Conservation (phyloP, 345 rosid genomes). For the Salix exigua region DNA sequence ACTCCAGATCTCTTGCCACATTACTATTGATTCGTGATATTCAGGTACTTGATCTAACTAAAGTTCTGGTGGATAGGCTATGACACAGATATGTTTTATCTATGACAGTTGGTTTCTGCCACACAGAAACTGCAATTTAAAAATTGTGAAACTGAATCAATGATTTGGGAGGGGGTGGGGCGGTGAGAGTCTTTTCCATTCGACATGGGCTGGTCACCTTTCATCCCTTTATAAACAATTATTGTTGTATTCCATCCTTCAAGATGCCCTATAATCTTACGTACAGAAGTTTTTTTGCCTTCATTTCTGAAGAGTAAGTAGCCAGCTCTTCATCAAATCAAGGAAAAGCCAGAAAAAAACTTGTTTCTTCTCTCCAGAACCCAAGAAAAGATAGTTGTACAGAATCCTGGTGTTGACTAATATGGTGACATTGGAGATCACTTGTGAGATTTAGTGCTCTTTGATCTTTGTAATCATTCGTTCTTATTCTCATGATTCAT, state of each 20-base stretch:
- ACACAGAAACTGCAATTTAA: background rate
- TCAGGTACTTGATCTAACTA: slow-evolving; percentile 43
- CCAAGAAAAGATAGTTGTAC: background rate
- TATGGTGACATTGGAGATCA: background rate
- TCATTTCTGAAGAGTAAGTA: background rate
- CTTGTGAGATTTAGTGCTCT: background rate
- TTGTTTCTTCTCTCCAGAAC: background rate
- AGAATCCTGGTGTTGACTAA: background rate
- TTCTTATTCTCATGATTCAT: slow-evolving; percentile 13
- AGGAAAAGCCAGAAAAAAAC: background rate
- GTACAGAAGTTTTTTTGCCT: background rate
- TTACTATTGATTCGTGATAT: slow-evolving; percentile 67
- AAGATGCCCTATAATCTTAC: background rate
- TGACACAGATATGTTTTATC: background rate
- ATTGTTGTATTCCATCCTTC: background rate
- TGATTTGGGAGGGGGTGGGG: background rate
- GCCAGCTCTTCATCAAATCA: background rate
- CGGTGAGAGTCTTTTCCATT: background rate
- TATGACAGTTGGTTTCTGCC: background rate
- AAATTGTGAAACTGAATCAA: background rate
- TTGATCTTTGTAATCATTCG: background rate
- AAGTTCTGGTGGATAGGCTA: background rate
- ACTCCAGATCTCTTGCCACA: slow-evolving; percentile 76
- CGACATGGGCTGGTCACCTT: background rate
- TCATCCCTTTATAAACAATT: background rate